Percentiles rank a stretch among this genome's conserved stretches.
Evolutionary conservation across 176 grass and related monocot genomes (phyloP).

Genomic region (Carex scoparia): DNA sequence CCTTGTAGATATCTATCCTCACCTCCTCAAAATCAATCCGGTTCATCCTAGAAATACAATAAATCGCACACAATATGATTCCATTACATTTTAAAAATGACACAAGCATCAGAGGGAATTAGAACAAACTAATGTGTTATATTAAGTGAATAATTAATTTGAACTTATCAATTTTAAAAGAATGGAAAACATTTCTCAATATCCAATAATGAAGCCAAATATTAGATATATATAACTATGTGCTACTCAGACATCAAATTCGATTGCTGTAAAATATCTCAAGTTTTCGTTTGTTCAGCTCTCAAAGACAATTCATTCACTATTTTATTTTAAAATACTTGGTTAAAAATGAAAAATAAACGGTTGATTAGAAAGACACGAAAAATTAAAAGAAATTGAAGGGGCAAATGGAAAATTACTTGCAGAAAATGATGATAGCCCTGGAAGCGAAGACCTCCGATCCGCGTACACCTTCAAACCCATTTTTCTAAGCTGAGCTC

Average conservation of each 20-base stretch:
- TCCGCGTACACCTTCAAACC: slow-evolving; percentile 59
- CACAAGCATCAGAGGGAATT: neutral
- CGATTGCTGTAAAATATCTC: too few species aligned
- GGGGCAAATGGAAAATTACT: slow-evolving; percentile 25
- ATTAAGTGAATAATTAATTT: too few species aligned
- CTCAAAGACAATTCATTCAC: neutral
- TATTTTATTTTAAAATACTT: neutral
- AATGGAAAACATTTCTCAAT: too few species aligned
- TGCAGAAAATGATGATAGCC: slow-evolving; percentile 74
- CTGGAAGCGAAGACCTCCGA: slow-evolving; percentile 63
- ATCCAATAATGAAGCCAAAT: too few species aligned
- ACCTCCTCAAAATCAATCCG: slow-evolving; percentile 73
- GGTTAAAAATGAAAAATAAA: neutral
- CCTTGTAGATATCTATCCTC: slow-evolving; percentile 52
- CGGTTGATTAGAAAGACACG: neutral
- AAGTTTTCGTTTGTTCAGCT: too few species aligned
- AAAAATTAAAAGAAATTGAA: neutral
- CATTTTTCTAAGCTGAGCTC: slow-evolving; percentile 6
- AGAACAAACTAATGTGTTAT: neutral
- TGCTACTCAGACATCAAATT: too few species aligned
- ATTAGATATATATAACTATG: too few species aligned
- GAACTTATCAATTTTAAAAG: too few species aligned
- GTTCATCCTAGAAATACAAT: slow-evolving; percentile 44
- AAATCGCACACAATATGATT: too few species aligned
- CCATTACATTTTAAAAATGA: too few species aligned